Evolutionary conservation across 2,329 filamentous ascomycete species (phyloP).

Genomic region (Pestalotiopsis sp.): DNA sequence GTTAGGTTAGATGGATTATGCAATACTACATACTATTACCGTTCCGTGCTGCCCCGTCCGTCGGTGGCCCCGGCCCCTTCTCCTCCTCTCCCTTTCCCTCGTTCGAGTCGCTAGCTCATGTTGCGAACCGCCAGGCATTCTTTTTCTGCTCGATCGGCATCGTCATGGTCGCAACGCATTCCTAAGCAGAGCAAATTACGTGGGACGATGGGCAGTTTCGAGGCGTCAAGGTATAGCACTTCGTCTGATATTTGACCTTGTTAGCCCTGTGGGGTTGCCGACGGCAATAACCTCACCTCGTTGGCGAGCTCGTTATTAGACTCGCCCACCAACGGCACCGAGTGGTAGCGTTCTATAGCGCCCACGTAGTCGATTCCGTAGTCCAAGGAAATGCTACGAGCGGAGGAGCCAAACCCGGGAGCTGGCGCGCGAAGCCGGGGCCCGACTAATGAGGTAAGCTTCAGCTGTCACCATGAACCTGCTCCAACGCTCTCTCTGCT

Average conservation of each 20-base stretch:
- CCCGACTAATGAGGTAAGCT: neutral
- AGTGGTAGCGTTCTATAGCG: neutral
- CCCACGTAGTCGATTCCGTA: neutral
- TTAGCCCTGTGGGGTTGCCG: conserved; percentile 1
- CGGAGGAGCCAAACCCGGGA: neutral
- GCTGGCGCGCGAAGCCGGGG: neutral
- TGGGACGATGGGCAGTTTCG: neutral
- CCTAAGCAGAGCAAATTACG: conserved; percentile 3
- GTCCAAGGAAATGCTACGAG: neutral
- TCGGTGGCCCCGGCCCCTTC: neutral
- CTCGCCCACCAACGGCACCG: neutral
- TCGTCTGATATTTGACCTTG: conserved; percentile 1
- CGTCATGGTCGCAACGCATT: conserved; percentile 1
- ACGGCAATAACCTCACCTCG: neutral
- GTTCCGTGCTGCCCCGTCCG: neutral
- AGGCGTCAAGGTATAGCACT: conserved; percentile 5
- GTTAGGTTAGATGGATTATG: no score
- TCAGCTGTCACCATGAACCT: neutral
- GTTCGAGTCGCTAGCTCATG: neutral
- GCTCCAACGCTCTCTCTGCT: neutral
- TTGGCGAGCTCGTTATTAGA: neutral
- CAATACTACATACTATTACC: neutral
- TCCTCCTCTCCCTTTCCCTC: neutral
- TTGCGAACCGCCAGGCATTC: neutral
- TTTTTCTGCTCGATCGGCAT: neutral